Percentiles rank a stretch among this genome's conserved stretches.
These are phyloP conservation scores for Fusarium abutilonis DNA, from an alignment of 2,329 filamentous ascomycete species.

Conservation along the genomic window DNA sequence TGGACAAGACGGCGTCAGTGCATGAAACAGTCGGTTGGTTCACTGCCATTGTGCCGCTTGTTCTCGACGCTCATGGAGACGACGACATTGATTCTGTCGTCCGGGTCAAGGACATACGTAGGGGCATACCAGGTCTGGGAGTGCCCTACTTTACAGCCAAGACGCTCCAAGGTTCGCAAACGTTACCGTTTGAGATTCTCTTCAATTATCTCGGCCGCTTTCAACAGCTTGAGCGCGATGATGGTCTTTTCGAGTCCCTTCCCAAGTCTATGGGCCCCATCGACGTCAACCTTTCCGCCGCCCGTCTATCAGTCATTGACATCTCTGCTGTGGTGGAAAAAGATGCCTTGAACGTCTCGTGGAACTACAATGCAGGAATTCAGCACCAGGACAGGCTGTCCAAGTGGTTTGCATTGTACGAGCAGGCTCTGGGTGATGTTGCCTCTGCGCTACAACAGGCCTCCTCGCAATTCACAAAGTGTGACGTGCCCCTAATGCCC, in stretches of 20 bases:
- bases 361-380: conserved; percentile 1
- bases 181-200: not conserved
- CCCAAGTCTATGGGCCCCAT: not conserved
- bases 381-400: not conserved
- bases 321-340: not conserved
- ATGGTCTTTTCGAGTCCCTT: conserved; percentile 5
- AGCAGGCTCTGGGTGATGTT: not conserved
- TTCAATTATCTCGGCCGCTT: conserved; percentile 13
- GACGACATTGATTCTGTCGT: not conserved
- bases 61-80: not conserved
- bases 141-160: not conserved
- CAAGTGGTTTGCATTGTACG: not conserved
- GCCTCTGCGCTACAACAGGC: not conserved
- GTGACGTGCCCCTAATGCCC: conserved; percentile 4
- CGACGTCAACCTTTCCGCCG: not conserved
- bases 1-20: not conserved
- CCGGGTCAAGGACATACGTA: not conserved
- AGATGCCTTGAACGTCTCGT: not conserved
- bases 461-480: conserved; percentile 1
- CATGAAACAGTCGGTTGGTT: conserved; percentile 11
- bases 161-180: not conserved
- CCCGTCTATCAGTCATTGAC: not conserved
- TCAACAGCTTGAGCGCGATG: conserved; percentile 10
- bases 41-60: conserved; percentile 1
- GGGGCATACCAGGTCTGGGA: not conserved